Base-by-base conservation (phyloP, 257 asterid species). In the Linderniella brevidens region DNA sequence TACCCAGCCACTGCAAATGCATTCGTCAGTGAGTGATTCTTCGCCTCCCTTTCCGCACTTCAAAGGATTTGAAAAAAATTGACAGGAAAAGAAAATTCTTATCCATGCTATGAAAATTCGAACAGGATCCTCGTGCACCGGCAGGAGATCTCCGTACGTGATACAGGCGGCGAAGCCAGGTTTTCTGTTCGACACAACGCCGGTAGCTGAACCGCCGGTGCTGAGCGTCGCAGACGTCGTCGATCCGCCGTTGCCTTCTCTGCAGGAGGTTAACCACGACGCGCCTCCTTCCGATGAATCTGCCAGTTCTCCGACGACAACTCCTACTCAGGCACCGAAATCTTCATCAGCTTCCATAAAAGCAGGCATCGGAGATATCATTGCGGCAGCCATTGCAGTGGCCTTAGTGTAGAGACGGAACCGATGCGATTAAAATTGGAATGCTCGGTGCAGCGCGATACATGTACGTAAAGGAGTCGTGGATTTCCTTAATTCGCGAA, bases 1-100 rank as follows among this genome's bases (percentile, higher is more conserved):
- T 83, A 19, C 46, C 97, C 97, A 0, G 68, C 74, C 55, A 87
- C 93, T 9, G 88, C 82, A 13, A 59, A 37, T 37, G 49, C 75
- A 46, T 87, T 75, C 48, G 62, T 57, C 50, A 66, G 97, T 87
- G 70, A 76, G 95, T 60, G 32, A 53, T 46, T 11, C 52, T 15
- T 3, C 19, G 41, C 37, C 11, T 6, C 16, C 5, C 19, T 40
- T 19, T 25, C 8, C 9, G 20, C 4, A 13, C 12, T 19, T 11
- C 8, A 25, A 43, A 14, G 1, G 51, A 14, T 32, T 14, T 35
- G 15, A 1, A 42, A 4, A n/a, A 10, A 17, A 11, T 10, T 4
- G 16, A 8, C 47, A 3, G 8, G 8, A 4, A 7, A 12, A 9
- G 17, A 14, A 42, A 14, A 17, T 10, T 8, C 47, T 9, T 8